These are phyloP conservation scores for Coemansia sp. DNA, from an alignment of 192 early-diverging fungal genomes.

Conservation along the genomic window DNA sequence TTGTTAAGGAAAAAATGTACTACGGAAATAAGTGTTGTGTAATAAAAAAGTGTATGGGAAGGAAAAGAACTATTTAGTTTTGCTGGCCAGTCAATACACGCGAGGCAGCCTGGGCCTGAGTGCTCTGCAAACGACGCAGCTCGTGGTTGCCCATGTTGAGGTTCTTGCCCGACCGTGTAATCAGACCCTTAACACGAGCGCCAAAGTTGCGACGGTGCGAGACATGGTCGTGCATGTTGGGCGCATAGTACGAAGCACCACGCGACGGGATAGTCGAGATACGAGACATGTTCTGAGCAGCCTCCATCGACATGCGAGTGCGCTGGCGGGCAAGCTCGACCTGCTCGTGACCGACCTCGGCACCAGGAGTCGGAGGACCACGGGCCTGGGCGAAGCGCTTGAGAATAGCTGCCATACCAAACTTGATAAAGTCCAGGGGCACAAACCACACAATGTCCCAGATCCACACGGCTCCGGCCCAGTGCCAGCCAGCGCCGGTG, in stretches of 20 bases:
- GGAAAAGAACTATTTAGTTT: conserved; percentile 4
- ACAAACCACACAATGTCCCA: conserved; percentile 79
- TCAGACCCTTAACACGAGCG: conserved; percentile 42
- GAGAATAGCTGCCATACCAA: conserved; percentile 59
- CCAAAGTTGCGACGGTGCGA: conserved; percentile 56
- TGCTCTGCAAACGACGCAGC: conserved; percentile 69
- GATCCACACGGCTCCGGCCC: conserved; percentile 73
- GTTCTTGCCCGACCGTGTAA: conserved; percentile 55
- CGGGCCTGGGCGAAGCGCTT: conserved; percentile 50
- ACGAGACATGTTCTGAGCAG: conserved; percentile 55
- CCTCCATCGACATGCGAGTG: conserved; percentile 52
- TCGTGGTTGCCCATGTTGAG: conserved; percentile 61
- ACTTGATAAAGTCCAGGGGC: conserved; percentile 76
- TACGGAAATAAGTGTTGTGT: too few relatives aligned
- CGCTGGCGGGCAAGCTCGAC: conserved; percentile 54
- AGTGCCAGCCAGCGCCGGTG: conserved; percentile 67
- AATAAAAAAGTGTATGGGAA: not conserved
- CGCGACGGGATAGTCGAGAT: conserved; percentile 59
- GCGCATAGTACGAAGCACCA: conserved; percentile 60
- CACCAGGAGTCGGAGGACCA: conserved; percentile 31
- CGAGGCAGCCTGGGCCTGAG: conserved; percentile 61
- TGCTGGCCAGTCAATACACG: conserved; percentile 38
- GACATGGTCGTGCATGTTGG: conserved; percentile 53
- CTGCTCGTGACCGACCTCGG: conserved; percentile 26
- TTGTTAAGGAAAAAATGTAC: too few relatives aligned